Base-by-base conservation (phyloP, 108 stramenopile genomes). In the Asterionellopsis glacialis region DNA sequence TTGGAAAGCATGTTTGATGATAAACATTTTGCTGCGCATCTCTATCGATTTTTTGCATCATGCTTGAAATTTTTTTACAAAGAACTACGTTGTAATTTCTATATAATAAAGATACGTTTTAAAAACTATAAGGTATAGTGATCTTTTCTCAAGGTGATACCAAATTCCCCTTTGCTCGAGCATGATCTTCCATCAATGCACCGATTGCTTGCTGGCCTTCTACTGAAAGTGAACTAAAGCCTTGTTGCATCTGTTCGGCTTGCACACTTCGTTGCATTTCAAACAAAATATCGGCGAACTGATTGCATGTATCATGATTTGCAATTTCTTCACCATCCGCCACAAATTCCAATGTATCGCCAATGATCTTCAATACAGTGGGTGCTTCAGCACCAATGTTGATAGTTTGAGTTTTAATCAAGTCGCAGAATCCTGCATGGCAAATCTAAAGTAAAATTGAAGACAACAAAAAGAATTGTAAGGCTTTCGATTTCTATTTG, bases 321-420 rank as follows among this genome's bases (percentile, higher is more conserved):
- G 87, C 84, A 48, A 85, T 26, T 22, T 83, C 82, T 22, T 79
- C 62, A 15, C 77, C 84, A 13, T 83, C 80, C 7, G 67, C 19
- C 27, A 82, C 75, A n/a, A 61, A 58, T 16, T 59, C 60, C 19
- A 83, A 57, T 15, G 78, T 69, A 5, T 74, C 44, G 39, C 84
- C 81, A 27, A 75, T 69, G 7, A 85, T 76, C 28, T 50, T 65
- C 23, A 70, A 44, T 23, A 83, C 48, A 23, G 53, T 53, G 0
- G 59, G 18, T 16, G 69, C 72, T 40, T 72, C 50, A 11, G 52
- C 38, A 21, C 27, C 42, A 12, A 73, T 11, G 41, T 75, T 44
- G 57, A 83, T 50, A 11, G 49, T 38, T 38, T 70, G 70, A 28
- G 41, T 64, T 59, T 85, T 70, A 44, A 90, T 55, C 68, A 90